Base-by-base conservation (phyloP, 179 eudicot species). In the Silene vulgaris region DNA sequence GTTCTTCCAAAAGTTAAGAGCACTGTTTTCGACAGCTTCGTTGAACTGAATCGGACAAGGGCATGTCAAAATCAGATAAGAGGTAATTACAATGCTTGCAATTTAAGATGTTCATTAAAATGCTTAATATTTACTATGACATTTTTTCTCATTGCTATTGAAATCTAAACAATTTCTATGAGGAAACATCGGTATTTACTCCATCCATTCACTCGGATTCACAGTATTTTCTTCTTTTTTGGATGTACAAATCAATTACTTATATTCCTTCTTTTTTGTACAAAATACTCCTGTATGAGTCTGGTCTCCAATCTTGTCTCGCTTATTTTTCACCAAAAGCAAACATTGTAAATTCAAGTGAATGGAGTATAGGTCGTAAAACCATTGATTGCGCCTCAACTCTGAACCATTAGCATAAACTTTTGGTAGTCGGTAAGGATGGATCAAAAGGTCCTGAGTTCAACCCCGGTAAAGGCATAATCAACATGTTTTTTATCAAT, bases 1-100 rank as follows among this genome's bases (percentile, higher is more conserved):
- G 75, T 62, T 26, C 16, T 20, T 8, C 64, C 70, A 13, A 75
- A 71, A 37, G 66, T 29, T 54, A 64, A 71, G 65, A 77, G 82
- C 60, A 48, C 43, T 4, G n/a, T 77, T 69, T 40, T 70, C 21
- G 83, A 69, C 72, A 82, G 75, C 75, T 29, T 72, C 50, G 23
- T 65, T 61, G 28, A 56, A 30, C 74, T 80, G 48, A 85, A 77
- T 76, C 65, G 65, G 76, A 37, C 56, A 0, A 63, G 69, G 71
- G 75, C 56, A 11, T 71, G 78, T 60, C 75, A 78, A 65, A 67
- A 48, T 78, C 85, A 65, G 54, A 78, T 81, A 62, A 68, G 77
- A 82, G 93, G 93, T 89, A 75, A 62, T 72, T 21, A 62, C 7
- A 54, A n/a, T 40, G 30, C 32, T 45, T 37, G 43, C 5, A 17